These are phyloP conservation scores for Botrytis fabae DNA, from an alignment of 2,329 filamentous ascomycete genomes.

Conservation along the genomic window DNA sequence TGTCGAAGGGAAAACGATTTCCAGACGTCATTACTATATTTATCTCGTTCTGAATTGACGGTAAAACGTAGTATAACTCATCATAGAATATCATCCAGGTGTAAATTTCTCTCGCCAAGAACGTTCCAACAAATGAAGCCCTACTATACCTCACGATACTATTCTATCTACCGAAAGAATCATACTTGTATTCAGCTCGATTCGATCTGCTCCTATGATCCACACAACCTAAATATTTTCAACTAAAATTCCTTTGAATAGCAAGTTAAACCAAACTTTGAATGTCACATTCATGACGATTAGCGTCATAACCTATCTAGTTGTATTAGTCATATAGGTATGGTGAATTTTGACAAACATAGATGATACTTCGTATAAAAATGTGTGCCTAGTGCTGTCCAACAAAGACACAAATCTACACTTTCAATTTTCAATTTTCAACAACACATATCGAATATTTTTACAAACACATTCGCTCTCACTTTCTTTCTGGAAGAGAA, in stretches of 20 bases:
- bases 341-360: background rate
- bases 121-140: background rate
- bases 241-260: background rate
- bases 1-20: fast-evolving
- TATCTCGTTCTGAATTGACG: background rate
- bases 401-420: background rate
- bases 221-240: background rate
- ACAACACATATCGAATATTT: background rate
- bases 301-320: background rate
- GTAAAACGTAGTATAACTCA: background rate
- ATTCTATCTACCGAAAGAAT: background rate
- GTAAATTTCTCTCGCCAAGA: background rate
- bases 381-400: fast-evolving
- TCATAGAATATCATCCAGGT: background rate
- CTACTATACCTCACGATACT: background rate
- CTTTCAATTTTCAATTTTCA: background rate
- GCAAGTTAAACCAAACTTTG: background rate
- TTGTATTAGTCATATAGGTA: background rate
- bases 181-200: background rate
- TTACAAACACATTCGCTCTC: background rate
- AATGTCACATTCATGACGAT: background rate
- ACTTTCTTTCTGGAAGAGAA: background rate
- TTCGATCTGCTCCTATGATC: background rate
- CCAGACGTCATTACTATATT: background rate
- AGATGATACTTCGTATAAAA: background rate